A percentile compares a stretch with the other conserved stretches of the same genome.
phyloP scores from a whole-genome alignment of 2,329 filamentous ascomycete species.

The Didymella arachidicola region DNA sequence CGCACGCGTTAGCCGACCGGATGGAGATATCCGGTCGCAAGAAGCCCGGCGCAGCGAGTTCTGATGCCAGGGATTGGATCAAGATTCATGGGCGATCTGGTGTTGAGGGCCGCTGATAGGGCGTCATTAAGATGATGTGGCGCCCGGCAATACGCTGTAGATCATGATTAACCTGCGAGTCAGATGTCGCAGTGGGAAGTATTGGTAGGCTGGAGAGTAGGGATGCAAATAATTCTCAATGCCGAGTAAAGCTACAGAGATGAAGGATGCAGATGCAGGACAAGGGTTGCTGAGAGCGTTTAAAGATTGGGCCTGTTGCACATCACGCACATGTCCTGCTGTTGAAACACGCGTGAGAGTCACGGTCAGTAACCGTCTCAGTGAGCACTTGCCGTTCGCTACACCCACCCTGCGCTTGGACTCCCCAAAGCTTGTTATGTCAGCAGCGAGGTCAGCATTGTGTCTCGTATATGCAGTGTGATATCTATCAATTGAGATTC shows the following conservation, averaged over 20 bases:
- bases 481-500: not conserved
- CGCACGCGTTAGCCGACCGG: constrained; percentile 3
- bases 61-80: not conserved
- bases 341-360: not conserved
- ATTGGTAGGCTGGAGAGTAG: not conserved
- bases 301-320: not conserved
- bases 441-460: not conserved
- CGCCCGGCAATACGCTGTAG: constrained; percentile 17
- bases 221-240: not conserved
- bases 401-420: not conserved
- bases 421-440: not conserved
- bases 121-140: constrained; percentile 20
- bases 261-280: constrained; percentile 3
- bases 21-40: not conserved
- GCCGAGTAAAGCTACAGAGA: constrained; percentile 8
- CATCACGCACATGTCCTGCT: not conserved
- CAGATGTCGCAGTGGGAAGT: constrained; percentile 10
- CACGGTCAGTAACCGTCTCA: not conserved
- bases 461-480: constrained; percentile 11
- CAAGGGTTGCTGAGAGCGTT: constrained; percentile 4
- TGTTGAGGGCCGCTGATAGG: constrained; percentile 13
- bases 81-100: constrained; percentile 4
- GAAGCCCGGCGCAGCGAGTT: not conserved
- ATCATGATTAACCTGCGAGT: constrained; percentile 21
- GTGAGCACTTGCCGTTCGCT: not conserved